phyloP scores from a whole-genome alignment of 768 basidiomycete species.

The Lactifluus echinatus region DNA sequence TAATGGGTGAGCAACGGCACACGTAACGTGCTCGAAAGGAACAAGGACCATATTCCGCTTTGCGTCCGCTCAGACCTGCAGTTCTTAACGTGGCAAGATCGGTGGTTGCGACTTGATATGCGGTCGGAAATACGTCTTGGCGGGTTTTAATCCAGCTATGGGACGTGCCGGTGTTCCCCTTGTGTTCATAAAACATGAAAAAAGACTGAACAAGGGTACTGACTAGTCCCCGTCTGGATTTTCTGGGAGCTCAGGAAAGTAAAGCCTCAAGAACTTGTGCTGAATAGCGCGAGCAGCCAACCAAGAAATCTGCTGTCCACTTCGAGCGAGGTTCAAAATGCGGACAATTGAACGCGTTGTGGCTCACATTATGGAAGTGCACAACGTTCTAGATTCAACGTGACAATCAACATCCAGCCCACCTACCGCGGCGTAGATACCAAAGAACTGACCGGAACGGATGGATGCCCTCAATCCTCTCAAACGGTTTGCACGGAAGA shows the following conservation, averaged over 20 bases:
- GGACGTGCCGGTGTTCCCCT: background rate
- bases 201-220: constrained; percentile 19
- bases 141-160: constrained; percentile 11
- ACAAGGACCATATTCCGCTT: constrained; percentile 77
- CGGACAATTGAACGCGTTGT: background rate
- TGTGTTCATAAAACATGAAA: constrained; percentile 9
- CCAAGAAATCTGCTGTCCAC: constrained; percentile 81
- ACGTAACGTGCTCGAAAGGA: background rate
- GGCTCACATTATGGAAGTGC: constrained; percentile 61
- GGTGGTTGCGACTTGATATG: constrained; percentile 54
- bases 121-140: constrained; percentile 51
- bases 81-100: constrained; percentile 51
- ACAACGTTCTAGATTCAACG: constrained; percentile 43
- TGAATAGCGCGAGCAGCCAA: constrained; percentile 76
- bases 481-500: constrained; percentile 68
- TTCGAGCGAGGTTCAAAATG: constrained; percentile 22
- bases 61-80: constrained; percentile 76
- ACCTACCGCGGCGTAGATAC: background rate
- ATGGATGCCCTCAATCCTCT: constrained; percentile 65
- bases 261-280: constrained; percentile 71
- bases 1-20: background rate
- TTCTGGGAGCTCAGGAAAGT: constrained; percentile 66
- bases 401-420: background rate
- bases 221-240: constrained; percentile 45
- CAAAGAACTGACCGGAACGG: constrained; percentile 58